A percentile compares a stretch with the other conserved stretches of the same genome.
phyloP scores from a whole-genome alignment of 495 filamentous ascomycete species.

The Aspergillus funiculosus region DNA sequence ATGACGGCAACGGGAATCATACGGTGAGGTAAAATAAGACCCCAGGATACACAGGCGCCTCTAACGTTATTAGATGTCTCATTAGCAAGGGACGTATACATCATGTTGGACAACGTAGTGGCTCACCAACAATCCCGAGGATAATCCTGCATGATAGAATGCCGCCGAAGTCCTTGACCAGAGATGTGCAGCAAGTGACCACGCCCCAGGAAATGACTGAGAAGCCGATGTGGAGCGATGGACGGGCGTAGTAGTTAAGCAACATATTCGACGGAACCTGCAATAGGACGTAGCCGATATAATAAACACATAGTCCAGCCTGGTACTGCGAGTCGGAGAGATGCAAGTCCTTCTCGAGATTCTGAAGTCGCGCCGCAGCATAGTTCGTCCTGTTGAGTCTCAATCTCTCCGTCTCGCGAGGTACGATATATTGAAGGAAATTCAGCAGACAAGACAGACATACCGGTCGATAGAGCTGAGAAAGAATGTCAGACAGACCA shows the following conservation, averaged over 20 bases:
- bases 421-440: not conserved
- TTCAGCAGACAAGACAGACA: no score
- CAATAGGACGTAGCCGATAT: constrained; percentile 37
- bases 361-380: constrained; percentile 39
- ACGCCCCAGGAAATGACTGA: constrained; percentile 44
- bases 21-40: constrained; percentile 25
- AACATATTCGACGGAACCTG: constrained; percentile 45
- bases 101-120: not conserved
- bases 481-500: constrained; percentile 40
- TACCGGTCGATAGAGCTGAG: constrained; percentile 43
- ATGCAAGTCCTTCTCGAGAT: constrained; percentile 34
- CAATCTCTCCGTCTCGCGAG: not conserved
- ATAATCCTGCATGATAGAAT: constrained; percentile 43
- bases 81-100: not conserved
- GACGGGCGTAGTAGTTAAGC: constrained; percentile 38
- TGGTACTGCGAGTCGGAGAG: constrained; percentile 34
- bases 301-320: constrained; percentile 34
- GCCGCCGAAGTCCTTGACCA: constrained; percentile 37
- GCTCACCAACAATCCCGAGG: constrained; percentile 30
- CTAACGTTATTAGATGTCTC: constrained; percentile 18
- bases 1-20: not conserved
- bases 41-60: constrained; percentile 36
- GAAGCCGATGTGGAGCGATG: constrained; percentile 28
- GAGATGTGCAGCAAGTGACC: constrained; percentile 37
- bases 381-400: constrained; percentile 33